phyloP scores from a whole-genome alignment of 176 grass and related monocot genomes.

The Rhynchospora tenuis region DNA sequence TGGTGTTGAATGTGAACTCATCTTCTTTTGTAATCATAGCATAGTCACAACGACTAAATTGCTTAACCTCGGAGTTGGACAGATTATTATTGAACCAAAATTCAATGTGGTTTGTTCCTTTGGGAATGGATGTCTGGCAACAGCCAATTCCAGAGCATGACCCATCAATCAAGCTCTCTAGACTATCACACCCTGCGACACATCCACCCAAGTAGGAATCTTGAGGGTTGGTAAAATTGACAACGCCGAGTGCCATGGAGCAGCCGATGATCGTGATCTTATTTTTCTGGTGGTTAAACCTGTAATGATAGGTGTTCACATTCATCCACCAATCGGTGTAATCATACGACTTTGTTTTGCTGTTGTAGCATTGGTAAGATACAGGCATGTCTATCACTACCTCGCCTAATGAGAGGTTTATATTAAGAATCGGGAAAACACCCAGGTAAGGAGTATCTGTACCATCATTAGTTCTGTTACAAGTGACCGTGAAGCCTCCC shows the following conservation, averaged over 20 bases:
- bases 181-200: neutral
- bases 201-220: neutral
- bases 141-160: constrained; percentile 26
- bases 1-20: neutral
- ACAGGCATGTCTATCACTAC: neutral
- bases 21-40: neutral
- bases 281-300: neutral
- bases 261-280: neutral
- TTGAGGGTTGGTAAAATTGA: neutral
- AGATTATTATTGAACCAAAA: neutral
- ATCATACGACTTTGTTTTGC: rapidly evolving
- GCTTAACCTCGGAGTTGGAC: neutral
- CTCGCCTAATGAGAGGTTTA: neutral
- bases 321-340: rapidly evolving
- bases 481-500: neutral
- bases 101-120: neutral
- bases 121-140: constrained; percentile 25
- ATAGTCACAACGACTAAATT: constrained; percentile 20
- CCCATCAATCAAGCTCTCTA: neutral
- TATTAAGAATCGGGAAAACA: neutral
- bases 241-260: neutral
- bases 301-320: neutral
- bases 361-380: constrained; percentile 15
- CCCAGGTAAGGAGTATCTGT: neutral
- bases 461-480: neutral